Evolutionary conservation across 2,329 filamentous ascomycete species (phyloP).

Genomic region (Diaporthe ilicicola): DNA sequence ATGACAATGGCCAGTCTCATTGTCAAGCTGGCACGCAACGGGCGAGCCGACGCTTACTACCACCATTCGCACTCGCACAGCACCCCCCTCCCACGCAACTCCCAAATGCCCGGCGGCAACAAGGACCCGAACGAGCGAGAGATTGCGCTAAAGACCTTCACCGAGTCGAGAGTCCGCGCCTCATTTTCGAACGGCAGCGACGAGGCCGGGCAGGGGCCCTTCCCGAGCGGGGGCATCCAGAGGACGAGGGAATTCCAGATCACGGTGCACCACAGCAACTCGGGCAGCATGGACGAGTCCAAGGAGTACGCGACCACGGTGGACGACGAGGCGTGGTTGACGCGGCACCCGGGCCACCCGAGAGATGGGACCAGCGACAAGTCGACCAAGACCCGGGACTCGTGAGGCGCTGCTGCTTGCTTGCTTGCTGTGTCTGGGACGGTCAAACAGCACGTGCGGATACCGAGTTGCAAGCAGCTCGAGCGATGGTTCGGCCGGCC

Average conservation of each 20-base stretch:
- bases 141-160: slow-evolving; percentile 25
- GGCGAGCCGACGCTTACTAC: slow-evolving; percentile 8
- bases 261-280: slow-evolving; percentile 26
- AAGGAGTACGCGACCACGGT: background rate
- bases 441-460: background rate
- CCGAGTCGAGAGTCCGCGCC: slow-evolving; percentile 26
- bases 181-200: slow-evolving; percentile 21
- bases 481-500: background rate
- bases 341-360: slow-evolving; percentile 20
- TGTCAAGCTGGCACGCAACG: slow-evolving; percentile 29
- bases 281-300: slow-evolving; percentile 17
- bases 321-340: slow-evolving; percentile 28
- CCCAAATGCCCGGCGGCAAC: background rate
- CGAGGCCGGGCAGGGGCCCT: background rate
- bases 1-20: slow-evolving; percentile 33
- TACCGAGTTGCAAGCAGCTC: background rate
- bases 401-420: background rate
- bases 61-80: slow-evolving; percentile 9
- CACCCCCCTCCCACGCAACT: background rate
- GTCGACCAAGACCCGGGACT: background rate
- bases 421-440: too few relatives aligned
- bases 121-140: slow-evolving; percentile 21
- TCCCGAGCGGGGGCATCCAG: slow-evolving; percentile 18
- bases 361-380: slow-evolving; percentile 6
- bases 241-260: slow-evolving; percentile 28